Percentiles rank a stretch among this genome's conserved stretches.
phyloP scores from a whole-genome alignment of 2,329 filamentous ascomycete species.

The Herpotrichia juniperi region DNA sequence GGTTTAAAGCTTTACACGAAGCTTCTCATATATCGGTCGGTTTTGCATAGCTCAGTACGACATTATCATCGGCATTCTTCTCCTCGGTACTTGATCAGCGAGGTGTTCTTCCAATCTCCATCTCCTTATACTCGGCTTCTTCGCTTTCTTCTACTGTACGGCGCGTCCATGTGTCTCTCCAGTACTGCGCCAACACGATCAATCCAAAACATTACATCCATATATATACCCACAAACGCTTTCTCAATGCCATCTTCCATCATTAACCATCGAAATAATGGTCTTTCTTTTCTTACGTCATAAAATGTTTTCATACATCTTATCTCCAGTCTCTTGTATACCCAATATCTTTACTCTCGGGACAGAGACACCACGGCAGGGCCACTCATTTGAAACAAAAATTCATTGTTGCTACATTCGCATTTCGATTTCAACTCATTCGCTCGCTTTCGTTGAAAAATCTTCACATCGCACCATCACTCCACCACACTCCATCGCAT shows the following conservation, averaged over 20 bases:
- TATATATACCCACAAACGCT: neutral
- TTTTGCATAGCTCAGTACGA: no score
- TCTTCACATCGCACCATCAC: no score
- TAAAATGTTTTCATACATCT: neutral
- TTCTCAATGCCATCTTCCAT: neutral
- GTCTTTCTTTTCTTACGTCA: neutral
- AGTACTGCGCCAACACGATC: no score
- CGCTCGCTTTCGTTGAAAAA: slow-evolving; percentile 2
- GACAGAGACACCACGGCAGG: neutral
- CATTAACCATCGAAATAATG: neutral
- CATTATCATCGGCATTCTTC: no score
- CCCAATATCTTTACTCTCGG: neutral
- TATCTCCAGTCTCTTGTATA: neutral
- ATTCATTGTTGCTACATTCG: neutral
- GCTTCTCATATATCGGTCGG: no score
- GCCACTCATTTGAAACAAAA: slow-evolving; percentile 1
- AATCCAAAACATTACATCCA: neutral
- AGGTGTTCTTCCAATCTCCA: no score
- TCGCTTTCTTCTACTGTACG: no score
- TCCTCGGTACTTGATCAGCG: no score
- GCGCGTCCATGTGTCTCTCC: no score
- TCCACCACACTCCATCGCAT: no score
- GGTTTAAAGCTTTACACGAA: no score
- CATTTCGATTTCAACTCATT: slow-evolving; percentile 5
- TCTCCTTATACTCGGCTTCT: no score